A percentile compares a stretch with the other conserved stretches of the same genome.
Evolutionary conservation across 331 rosid species (phyloP).

Genomic region (Quercus tomentella): DNA sequence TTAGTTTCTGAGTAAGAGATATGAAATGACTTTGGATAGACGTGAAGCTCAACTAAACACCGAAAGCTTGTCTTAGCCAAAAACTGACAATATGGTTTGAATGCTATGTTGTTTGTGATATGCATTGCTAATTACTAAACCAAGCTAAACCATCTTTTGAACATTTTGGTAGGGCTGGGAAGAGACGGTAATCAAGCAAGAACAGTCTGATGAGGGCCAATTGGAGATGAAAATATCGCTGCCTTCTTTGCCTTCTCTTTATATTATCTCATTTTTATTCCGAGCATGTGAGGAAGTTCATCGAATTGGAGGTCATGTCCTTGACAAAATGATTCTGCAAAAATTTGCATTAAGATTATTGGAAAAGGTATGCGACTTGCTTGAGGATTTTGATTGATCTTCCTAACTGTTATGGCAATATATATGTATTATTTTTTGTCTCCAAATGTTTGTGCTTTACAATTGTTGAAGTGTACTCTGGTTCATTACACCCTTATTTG

Average conservation of each 20-base stretch:
- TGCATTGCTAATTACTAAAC: not conserved
- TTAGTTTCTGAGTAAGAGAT: not conserved
- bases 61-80: not conserved
- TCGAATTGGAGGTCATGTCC: conserved; percentile 94
- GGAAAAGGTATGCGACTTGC: conserved; percentile 60
- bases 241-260: conserved; percentile 93
- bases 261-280: conserved; percentile 73
- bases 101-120: not conserved
- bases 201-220: conserved; percentile 66
- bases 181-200: conserved; percentile 84
- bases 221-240: conserved; percentile 87
- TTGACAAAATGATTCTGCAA: conserved; percentile 82
- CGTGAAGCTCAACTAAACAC: not conserved
- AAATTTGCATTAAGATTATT: conserved; percentile 66
- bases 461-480: not conserved
- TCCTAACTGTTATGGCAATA: not conserved
- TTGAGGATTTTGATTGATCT: conserved; percentile 11
- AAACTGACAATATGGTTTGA: not conserved
- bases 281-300: conserved; percentile 92
- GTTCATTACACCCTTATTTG: not conserved
- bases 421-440: not conserved
- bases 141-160: conserved; percentile 14
- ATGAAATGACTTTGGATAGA: not conserved
- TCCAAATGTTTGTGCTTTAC: not conserved
- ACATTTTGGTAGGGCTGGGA: conserved; percentile 86